Evolutionary conservation across 108 stramenopile species (phyloP).

Genomic region (Discostella stelligeroides): DNA sequence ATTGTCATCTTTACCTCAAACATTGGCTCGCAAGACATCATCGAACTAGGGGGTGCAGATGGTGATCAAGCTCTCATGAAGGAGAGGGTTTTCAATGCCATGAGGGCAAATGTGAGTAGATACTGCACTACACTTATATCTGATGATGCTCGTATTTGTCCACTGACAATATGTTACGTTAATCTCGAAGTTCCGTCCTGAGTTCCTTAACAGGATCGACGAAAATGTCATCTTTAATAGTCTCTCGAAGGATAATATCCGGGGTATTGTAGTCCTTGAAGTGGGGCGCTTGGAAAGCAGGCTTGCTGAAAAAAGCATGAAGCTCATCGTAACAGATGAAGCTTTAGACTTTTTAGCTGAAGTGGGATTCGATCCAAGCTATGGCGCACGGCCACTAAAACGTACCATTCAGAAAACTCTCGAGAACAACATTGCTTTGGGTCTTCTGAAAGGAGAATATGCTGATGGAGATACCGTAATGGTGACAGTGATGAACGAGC

Average conservation of each 20-base stretch:
- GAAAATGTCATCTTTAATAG: conserved; percentile 96
- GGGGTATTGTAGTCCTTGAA: conserved; percentile 89
- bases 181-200: conserved; percentile 82
- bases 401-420: conserved; percentile 94
- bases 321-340: conserved; percentile 64
- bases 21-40: conserved; percentile 91
- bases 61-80: conserved; percentile 68
- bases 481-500: conserved; percentile 45
- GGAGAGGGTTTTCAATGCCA: conserved; percentile 68
- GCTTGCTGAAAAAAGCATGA: conserved; percentile 72
- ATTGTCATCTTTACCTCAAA: conserved; percentile 97
- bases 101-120: conserved; percentile 57
- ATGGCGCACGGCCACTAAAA: conserved; percentile 97
- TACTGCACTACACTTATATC: not conserved
- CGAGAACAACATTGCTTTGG: conserved; percentile 91
- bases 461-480: conserved; percentile 81
- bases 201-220: conserved; percentile 98
- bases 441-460: conserved; percentile 79
- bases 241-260: conserved; percentile 82
- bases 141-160: not conserved
- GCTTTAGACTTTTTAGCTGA: conserved; percentile 81
- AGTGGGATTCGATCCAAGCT: conserved; percentile 93
- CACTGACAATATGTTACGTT: conserved; percentile 31
- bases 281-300: conserved; percentile 69
- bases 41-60: conserved; percentile 70